Percentiles rank a stretch among this genome's conserved stretches.
Conservation (phyloP, 495 filamentous ascomycete species). For the Venustampulla echinocandica region DNA sequence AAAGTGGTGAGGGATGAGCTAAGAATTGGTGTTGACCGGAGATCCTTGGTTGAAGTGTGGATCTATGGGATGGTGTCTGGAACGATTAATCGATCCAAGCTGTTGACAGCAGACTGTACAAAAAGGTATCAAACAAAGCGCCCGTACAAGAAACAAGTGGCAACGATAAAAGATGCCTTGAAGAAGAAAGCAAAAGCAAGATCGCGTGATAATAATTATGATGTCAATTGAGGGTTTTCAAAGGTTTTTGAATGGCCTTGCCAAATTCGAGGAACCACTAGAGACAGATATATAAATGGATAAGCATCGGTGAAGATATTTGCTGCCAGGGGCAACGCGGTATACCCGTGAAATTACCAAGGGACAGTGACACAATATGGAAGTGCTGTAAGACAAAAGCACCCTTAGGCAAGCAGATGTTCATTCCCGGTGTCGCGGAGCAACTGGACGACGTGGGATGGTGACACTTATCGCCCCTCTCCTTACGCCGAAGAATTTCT, state of each 20-base stretch:
- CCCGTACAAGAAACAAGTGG: neutral
- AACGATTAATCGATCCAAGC: neutral
- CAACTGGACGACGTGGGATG: slow-evolving; percentile 4
- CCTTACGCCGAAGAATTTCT: slow-evolving; percentile 7
- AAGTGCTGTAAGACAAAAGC: neutral
- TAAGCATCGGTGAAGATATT: neutral
- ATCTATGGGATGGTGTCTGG: neutral
- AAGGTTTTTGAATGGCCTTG: no score
- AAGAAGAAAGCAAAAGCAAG: no score
- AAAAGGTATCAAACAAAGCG: neutral
- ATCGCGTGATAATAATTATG: no score
- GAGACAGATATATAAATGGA: no score
- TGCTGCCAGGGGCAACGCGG: slow-evolving; percentile 13
- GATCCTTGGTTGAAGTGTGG: no score
- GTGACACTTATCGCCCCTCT: slow-evolving; percentile 1
- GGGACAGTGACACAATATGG: slow-evolving; percentile 18
- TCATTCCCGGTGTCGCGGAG: slow-evolving; percentile 14
- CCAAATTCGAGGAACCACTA: no score
- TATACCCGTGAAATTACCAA: slow-evolving; percentile 14
- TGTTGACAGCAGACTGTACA: no score
- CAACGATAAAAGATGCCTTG: no score
- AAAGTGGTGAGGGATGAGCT: neutral
- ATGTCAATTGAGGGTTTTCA: no score
- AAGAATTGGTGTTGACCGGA: no score
- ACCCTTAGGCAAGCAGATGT: neutral